Conservation (phyloP, 495 filamentous ascomycete genomes). For the Penicillium subrubescens region DNA sequence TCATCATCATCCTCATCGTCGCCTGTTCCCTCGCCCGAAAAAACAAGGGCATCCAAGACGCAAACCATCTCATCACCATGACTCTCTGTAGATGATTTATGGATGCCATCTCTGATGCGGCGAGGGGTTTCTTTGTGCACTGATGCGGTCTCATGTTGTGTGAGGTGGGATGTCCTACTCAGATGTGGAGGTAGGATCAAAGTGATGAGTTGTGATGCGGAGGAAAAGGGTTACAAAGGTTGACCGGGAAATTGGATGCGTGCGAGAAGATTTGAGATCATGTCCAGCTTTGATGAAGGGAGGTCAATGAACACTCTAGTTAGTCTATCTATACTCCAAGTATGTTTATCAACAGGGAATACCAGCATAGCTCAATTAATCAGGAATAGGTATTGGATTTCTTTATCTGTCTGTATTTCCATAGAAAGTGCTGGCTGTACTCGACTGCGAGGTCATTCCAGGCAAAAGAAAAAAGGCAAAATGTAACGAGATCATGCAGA, state of each 20-base stretch:
- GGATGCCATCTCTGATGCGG: slow-evolving; percentile 65
- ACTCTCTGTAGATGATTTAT: slow-evolving; percentile 71
- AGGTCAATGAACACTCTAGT: no score
- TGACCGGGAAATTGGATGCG: not conserved
- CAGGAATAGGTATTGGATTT: slow-evolving; percentile 43
- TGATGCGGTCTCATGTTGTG: slow-evolving; percentile 76
- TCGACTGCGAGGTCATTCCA: not conserved
- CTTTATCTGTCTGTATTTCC: slow-evolving; percentile 31
- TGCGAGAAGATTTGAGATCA: not conserved
- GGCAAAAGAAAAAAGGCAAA: not conserved
- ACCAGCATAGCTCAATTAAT: not conserved
- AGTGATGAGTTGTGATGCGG: slow-evolving; percentile 40
- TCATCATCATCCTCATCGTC: not conserved
- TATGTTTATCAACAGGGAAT: not conserved
- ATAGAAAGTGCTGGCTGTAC: slow-evolving; percentile 14
- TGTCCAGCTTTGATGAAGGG: no score
- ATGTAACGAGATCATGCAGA: not conserved
- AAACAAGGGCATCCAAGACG: not conserved
- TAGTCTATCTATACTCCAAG: no score
- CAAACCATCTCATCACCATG: slow-evolving; percentile 45
- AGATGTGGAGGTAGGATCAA: slow-evolving; percentile 54
- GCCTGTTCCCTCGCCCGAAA: not conserved
- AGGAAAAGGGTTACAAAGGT: no score
- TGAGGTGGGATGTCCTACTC: slow-evolving; percentile 29
- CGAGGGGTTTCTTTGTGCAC: slow-evolving; percentile 65